These are phyloP conservation scores for Lentinula novae-zelandiae DNA, from an alignment of 1,284 basidiomycete species.

Conservation along the genomic window DNA sequence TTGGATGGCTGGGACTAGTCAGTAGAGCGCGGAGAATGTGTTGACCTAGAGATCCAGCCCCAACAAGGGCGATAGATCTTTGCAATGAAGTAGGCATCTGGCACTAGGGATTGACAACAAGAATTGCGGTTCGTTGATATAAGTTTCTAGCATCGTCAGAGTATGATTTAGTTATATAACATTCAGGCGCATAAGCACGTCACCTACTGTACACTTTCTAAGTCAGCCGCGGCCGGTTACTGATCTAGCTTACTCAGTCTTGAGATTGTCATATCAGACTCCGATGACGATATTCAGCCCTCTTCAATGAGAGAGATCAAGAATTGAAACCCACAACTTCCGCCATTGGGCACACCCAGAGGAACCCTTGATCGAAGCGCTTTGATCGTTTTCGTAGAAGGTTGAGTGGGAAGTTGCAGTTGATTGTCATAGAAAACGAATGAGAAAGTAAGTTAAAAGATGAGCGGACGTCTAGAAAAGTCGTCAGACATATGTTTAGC, in stretches of 20 bases:
- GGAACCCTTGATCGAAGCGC: no score
- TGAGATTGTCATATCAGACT: not conserved
- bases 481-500: no score
- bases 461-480: no score
- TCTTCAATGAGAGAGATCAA: not conserved
- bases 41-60: constrained; percentile 8
- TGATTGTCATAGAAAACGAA: no score
- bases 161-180: no score
- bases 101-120: not conserved
- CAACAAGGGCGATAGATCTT: constrained; percentile 11
- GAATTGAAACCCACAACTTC: not conserved
- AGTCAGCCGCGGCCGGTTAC: no score
- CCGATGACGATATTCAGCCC: not conserved
- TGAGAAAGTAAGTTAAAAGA: no score
- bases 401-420: no score
- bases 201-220: not conserved
- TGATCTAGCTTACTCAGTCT: not conserved
- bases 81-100: not conserved
- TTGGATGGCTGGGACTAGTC: not conserved
- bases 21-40: constrained; percentile 9
- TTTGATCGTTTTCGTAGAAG: no score
- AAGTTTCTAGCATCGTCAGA: no score
- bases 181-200: not conserved
- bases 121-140: no score
- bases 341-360: no score